phyloP scores from a whole-genome alignment of 2,329 filamentous ascomycete species.

The Aspergillus sp. region DNA sequence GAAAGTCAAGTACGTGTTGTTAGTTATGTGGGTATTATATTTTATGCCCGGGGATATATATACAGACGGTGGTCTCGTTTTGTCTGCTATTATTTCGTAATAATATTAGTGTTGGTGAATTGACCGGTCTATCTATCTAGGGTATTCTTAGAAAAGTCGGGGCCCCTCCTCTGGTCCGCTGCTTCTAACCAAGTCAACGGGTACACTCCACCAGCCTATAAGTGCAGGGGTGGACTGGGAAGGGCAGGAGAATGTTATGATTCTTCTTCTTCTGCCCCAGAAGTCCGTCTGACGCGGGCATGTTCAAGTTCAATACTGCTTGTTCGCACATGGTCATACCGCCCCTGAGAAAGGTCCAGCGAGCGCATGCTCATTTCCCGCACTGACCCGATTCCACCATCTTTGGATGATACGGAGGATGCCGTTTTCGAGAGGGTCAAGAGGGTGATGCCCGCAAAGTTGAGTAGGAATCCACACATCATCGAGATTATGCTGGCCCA shows the following conservation, averaged over 20 bases:
- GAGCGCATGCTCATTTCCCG: background rate
- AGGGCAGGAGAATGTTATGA: background rate
- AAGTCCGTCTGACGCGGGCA: background rate
- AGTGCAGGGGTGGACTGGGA: background rate
- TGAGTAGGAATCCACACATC: slow-evolving; percentile 88
- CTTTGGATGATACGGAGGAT: background rate
- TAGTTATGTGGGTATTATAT: too few relatives aligned
- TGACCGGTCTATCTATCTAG: background rate
- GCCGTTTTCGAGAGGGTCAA: slow-evolving; percentile 71
- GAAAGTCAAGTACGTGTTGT: too few relatives aligned
- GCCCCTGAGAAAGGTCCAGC: background rate
- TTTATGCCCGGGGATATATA: too few relatives aligned
- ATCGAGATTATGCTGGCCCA: slow-evolving; percentile 89
- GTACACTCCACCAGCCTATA: background rate
- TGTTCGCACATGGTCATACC: background rate
- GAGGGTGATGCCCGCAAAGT: slow-evolving; percentile 92
- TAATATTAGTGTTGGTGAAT: background rate
- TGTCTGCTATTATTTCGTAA: background rate
- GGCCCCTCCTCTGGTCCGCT: background rate
- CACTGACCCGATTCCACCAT: background rate
- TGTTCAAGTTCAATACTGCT: background rate
- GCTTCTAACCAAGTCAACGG: background rate
- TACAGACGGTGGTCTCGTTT: too few relatives aligned
- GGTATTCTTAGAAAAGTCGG: background rate
- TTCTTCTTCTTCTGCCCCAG: background rate